Base-by-base conservation (phyloP, 805 yeast genomes). In the Kuraishia cidri region DNA sequence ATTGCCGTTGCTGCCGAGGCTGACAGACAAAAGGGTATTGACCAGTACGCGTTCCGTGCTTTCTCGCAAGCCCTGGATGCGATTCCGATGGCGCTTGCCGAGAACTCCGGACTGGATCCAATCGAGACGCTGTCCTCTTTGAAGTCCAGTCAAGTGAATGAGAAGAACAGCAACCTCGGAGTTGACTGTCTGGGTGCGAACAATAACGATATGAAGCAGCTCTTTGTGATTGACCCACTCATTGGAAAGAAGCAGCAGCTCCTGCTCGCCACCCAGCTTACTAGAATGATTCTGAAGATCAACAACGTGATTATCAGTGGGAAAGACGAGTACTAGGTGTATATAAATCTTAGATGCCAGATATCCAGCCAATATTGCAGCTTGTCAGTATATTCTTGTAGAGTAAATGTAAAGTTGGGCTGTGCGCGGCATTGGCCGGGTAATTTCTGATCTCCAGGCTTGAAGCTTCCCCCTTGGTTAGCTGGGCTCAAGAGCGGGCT, bases 201-300 rank as follows among this genome's bases (percentile, higher is more conserved):
- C 32, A 74, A 83, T 31, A 85, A 79, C 54, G 94, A 92, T 58
- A 92, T 92, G 98, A 83, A 79, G 54, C 86, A 87, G 50, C 66
- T 83, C 50, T 92, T 90, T 56, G 95, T 92, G 31, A 87, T 92
- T 46, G 98, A 92, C 58, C 97, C 99, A 35, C 75, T 86, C 54
- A 88, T 92, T 47, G 97, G 98, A 50, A 92, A 92, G 69, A 87
- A 85, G 58, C 97, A 92, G 60, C 99, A 92, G 62, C 72, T 92
- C 44, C 63, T 85, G 54, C 70, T 92, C 56, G 98, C 98, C 30
- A 92, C 99, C 10, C 99, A 92, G 64, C 72, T 92, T 55, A 87
- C 97, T 36, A 77, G 98, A 64, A 92, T 92, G 98, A 87, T 92
- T 41, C 71, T 92, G 54, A 92, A 92, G 69, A 92, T 92, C 54